Evolutionary conservation across 352 stramenopile genomes (phyloP).

Genomic region (Pythium myriotylum): DNA sequence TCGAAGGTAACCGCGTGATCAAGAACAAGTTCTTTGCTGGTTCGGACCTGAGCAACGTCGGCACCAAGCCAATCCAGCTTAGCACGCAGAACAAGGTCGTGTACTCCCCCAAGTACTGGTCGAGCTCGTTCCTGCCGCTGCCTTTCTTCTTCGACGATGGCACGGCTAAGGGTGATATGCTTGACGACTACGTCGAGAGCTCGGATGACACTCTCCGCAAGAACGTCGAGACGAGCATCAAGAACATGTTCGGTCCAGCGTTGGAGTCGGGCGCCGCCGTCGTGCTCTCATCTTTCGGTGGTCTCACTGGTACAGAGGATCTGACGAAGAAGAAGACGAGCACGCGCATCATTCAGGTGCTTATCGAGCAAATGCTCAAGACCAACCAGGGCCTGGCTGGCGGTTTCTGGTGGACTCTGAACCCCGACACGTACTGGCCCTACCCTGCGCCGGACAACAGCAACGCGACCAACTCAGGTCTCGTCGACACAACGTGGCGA

Average conservation of each 20-base stretch:
- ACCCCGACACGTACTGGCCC: conserved; percentile 77
- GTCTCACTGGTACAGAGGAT: conserved; percentile 63
- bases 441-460: conserved; percentile 71
- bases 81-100: conserved; percentile 70
- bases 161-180: conserved; percentile 47
- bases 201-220: conserved; percentile 50
- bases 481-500: conserved; percentile 79
- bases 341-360: conserved; percentile 62
- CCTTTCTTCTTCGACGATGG: conserved; percentile 74
- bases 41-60: conserved; percentile 63
- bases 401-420: conserved; percentile 83
- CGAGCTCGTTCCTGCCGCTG: conserved; percentile 60
- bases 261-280: conserved; percentile 65
- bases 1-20: conserved; percentile 45
- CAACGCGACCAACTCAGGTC: conserved; percentile 52
- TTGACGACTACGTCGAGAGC: conserved; percentile 68
- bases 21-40: conserved; percentile 74
- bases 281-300: conserved; percentile 84
- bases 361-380: conserved; percentile 66
- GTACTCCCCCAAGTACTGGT: conserved; percentile 81
- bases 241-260: conserved; percentile 76
- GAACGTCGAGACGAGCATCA: conserved; percentile 78
- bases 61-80: conserved; percentile 55
- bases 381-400: conserved; percentile 58
- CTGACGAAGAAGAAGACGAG: conserved; percentile 62